A percentile compares a stretch with the other conserved stretches of the same genome.
These are phyloP conservation scores for Yamadazyma ubonensis DNA, from an alignment of 805 yeast genomes.

Conservation along the genomic window DNA sequence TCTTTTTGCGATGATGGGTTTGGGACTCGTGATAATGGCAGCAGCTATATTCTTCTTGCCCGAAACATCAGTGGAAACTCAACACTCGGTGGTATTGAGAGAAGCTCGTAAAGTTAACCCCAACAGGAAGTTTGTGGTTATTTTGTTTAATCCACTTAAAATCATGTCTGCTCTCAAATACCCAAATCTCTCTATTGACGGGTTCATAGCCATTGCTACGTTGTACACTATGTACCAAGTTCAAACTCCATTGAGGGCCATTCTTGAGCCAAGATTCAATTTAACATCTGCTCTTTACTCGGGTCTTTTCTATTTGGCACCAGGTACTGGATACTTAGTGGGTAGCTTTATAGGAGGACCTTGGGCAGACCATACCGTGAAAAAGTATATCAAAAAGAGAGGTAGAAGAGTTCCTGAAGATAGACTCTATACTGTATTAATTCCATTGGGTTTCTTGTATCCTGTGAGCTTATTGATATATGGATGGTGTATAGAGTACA, in stretches of 20 bases:
- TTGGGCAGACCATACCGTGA: conserved; percentile 50
- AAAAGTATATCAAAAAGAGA: conserved; percentile 39
- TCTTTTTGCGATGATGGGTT: conserved; percentile 48
- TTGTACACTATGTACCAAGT: conserved; percentile 51
- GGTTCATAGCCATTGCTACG: conserved; percentile 39
- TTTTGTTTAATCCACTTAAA: conserved; percentile 46
- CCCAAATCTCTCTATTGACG: conserved; percentile 45
- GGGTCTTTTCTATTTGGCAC: conserved; percentile 54
- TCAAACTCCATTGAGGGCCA: conserved; percentile 55
- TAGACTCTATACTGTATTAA: conserved; percentile 40
- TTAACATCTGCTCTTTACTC: conserved; percentile 49
- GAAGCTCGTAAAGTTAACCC: conserved; percentile 20
- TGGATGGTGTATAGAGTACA: conserved; percentile 52
- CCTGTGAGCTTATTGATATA: conserved; percentile 49
- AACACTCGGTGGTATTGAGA: conserved; percentile 24
- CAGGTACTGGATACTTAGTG: conserved; percentile 52
- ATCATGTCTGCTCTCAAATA: conserved; percentile 43
- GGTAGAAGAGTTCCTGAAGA: conserved; percentile 54
- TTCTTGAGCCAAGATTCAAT: conserved; percentile 55
- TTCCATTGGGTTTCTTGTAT: conserved; percentile 43
- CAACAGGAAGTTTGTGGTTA: conserved; percentile 36
- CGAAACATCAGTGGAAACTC: conserved; percentile 42
- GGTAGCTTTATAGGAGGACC: conserved; percentile 55
- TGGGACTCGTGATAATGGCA: conserved; percentile 36
- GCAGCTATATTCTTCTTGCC: conserved; percentile 42